Evolutionary conservation across 352 stramenopile species (phyloP).

Genomic region (Saprolegnia parasitica): DNA sequence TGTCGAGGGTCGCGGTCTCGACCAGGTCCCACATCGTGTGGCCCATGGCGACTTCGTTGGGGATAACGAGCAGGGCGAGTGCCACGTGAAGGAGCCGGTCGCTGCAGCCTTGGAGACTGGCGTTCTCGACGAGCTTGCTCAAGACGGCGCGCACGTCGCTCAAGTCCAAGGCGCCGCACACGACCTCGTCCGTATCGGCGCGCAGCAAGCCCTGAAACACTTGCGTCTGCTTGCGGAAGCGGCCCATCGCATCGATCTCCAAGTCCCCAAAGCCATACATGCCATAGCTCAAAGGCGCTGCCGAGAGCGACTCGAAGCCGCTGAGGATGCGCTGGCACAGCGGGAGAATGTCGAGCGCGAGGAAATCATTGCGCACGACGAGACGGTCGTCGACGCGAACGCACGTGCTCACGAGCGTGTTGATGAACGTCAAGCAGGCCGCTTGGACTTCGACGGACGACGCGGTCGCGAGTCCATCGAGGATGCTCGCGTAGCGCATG

Average conservation of each 20-base stretch:
- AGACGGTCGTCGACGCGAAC: slow-evolving; percentile 16
- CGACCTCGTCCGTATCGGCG: slow-evolving; percentile 14
- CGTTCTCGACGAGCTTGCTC: background rate
- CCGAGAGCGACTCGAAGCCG: background rate
- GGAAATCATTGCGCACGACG: slow-evolving; percentile 21
- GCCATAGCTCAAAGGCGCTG: background rate
- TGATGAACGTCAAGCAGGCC: slow-evolving; percentile 26
- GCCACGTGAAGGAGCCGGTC: slow-evolving; percentile 11
- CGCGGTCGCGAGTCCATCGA: background rate
- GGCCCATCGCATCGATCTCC: slow-evolving; percentile 4
- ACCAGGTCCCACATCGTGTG: slow-evolving; percentile 23
- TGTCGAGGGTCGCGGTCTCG: slow-evolving; percentile 9
- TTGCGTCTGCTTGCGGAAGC: slow-evolving; percentile 14
- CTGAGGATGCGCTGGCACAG: slow-evolving; percentile 3
- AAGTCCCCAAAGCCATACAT: background rate
- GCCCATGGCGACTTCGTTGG: slow-evolving; percentile 7
- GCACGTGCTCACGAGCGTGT: slow-evolving; percentile 24
- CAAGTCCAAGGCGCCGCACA: slow-evolving; percentile 13
- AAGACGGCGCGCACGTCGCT: slow-evolving; percentile 11
- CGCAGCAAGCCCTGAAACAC: slow-evolving; percentile 27
- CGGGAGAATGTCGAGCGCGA: slow-evolving; percentile 9
- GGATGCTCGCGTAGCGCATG: slow-evolving; percentile 1
- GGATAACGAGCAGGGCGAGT: slow-evolving; percentile 17
- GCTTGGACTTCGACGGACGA: slow-evolving; percentile 15
- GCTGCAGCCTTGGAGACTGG: background rate